Percentiles rank a stretch among this genome's conserved stretches.
Evolutionary conservation across 23 red algal genomes (phyloP).

Genomic region (Gracilaria vermiculophylla): DNA sequence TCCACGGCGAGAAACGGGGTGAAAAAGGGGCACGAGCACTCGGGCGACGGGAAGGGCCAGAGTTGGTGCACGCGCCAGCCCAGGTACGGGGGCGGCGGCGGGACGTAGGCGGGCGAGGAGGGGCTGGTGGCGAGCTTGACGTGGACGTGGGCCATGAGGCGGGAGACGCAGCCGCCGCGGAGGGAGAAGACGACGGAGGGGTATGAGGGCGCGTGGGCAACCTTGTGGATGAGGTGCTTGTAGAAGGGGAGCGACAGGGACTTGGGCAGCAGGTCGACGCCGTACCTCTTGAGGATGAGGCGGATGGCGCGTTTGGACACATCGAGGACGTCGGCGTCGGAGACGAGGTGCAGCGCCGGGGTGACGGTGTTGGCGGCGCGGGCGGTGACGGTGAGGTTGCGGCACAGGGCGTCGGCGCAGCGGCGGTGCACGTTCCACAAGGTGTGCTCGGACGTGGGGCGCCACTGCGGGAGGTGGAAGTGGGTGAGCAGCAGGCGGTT

Average conservation of each 20-base stretch:
- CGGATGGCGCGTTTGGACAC: conserved; percentile 73
- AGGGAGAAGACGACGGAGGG: conserved; percentile 43
- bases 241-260: conserved; percentile 58
- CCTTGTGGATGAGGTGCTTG: conserved; percentile 46
- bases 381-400: neutral
- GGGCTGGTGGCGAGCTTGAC: neutral
- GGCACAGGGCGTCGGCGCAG: neutral
- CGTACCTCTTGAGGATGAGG: conserved; percentile 64
- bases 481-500: conserved; percentile 61
- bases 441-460: conserved; percentile 24
- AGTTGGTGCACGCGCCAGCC: conserved; percentile 51
- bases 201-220: conserved; percentile 11
- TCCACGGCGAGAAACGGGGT: conserved; percentile 31
- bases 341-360: conserved; percentile 33
- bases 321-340: conserved; percentile 51
- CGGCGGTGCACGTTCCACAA: conserved; percentile 30
- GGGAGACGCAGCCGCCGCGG: conserved; percentile 44
- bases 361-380: conserved; percentile 50
- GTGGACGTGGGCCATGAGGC: conserved; percentile 35
- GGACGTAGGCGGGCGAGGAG: neutral
- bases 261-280: conserved; percentile 43
- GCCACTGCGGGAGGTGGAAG: conserved; percentile 51
- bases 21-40: conserved; percentile 65
- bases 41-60: conserved; percentile 39
- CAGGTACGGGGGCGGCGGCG: conserved; percentile 22